A percentile compares a stretch with the other conserved stretches of the same genome.
phyloP scores from a whole-genome alignment of 306 rosid species.

The Arachis hypogaea region DNA sequence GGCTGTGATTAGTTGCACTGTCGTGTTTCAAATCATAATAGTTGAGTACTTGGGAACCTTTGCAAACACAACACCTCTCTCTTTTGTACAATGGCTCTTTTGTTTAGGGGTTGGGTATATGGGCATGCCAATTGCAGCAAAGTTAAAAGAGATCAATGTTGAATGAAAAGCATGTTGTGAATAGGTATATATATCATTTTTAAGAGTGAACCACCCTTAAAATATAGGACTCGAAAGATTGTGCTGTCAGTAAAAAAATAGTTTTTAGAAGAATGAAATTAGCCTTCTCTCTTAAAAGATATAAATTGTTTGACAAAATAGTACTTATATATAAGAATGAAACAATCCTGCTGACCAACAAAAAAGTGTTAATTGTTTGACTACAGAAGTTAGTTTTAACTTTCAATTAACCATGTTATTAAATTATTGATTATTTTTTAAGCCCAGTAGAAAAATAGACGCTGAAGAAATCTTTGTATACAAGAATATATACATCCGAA shows the following conservation, averaged over 20 bases:
- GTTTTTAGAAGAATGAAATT: too few species aligned
- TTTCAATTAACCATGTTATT: conserved; percentile 7
- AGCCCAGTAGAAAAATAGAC: conserved; percentile 33
- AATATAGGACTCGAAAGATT: too few species aligned
- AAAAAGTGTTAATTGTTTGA: too few species aligned
- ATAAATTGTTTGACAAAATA: too few species aligned
- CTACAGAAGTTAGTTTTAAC: too few species aligned
- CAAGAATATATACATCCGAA: conserved; percentile 1
- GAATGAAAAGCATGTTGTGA: conserved; percentile 37
- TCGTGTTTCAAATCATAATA: conserved; percentile 79
- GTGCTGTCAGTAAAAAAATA: too few species aligned
- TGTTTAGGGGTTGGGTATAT: conserved; percentile 63
- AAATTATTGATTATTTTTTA: conserved; percentile 26
- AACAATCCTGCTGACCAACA: too few species aligned
- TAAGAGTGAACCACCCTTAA: too few species aligned
- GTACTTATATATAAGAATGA: too few species aligned
- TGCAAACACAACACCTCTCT: conserved; percentile 86
- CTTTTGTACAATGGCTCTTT: conserved; percentile 68
- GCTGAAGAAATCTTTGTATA: background rate
- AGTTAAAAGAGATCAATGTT: conserved; percentile 70
- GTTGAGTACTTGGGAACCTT: conserved; percentile 83
- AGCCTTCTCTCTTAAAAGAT: too few species aligned
- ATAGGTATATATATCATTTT: too few species aligned
- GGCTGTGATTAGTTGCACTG: conserved; percentile 64
- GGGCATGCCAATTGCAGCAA: conserved; percentile 83